Evolutionary conservation across 805 yeast genomes (phyloP), one percentile per base, ranked within the genome.

Genomic region (Blastobotrys peoriensis): DNA sequence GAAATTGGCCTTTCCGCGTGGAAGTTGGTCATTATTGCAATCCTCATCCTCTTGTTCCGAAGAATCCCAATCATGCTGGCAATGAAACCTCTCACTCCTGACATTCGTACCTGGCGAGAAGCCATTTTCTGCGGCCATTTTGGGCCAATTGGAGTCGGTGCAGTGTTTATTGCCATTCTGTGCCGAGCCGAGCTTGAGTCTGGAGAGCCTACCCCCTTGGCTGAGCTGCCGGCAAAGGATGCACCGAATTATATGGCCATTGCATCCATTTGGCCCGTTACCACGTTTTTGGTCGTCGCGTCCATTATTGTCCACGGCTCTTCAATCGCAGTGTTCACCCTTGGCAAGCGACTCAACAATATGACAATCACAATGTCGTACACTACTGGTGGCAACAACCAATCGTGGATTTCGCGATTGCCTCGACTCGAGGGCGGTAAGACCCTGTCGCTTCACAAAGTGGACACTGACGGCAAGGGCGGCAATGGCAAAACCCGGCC

Each of bases 61-160:
- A 73, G 97, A 53, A 69, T 88, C 6, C 97, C 97, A 0, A 89
- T 86, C 1, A 85, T 88, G 36, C 57, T 88, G 40, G 73, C 78
- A 0, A 65, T 85, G 40, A 84, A 84, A 57, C 88, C 91, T 0
- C 60, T 87, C 19, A 82, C 86, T 1, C 96, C 96, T 0, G 96
- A 88, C 60, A 76, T 88, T 33, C 81, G 86, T 56, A 76, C 86
- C 8, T 88, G 96, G 95, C 78, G 95, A 62, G 97, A 88, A 62
- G 96, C 96, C 0, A 61, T 88, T 2, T 89, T 89, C 63, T 86
- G 94, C 62, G 96, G 96, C 17, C 96, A 88, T 66, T 88, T 89
- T 63, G 97, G 97, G 15, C 96, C 97, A 1, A 86, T 89, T 58
- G 97, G 97, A 39, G 96, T 88, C 18, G 96, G 96, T 46, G 95